A percentile compares a stretch with the other conserved stretches of the same genome.
Evolutionary conservation across 495 filamentous ascomycete genomes (phyloP).

Genomic region (Poronia punctata): DNA sequence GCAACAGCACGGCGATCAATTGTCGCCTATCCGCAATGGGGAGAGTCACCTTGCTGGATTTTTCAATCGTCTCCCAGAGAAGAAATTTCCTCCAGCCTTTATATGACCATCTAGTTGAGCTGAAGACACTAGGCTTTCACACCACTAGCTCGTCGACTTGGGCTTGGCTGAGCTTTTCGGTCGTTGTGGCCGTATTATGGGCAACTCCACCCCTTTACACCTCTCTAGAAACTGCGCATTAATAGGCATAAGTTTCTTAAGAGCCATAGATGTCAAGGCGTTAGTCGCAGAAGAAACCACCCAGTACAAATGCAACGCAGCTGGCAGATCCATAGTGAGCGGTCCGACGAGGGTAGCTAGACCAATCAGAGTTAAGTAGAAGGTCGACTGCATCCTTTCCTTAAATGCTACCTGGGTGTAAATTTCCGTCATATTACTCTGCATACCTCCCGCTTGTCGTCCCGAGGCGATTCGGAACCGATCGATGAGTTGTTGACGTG

Average conservation of each 20-base stretch:
- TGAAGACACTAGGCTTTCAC: too few species aligned
- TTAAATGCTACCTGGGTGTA: background rate
- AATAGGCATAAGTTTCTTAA: slow-evolving; percentile 22
- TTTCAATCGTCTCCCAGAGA: too few species aligned
- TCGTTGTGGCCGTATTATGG: slow-evolving; percentile 19
- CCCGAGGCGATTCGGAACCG: slow-evolving; percentile 13
- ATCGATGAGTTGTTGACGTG: slow-evolving; percentile 2
- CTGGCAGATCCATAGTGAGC: slow-evolving; percentile 46
- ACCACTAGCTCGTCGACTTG: too few species aligned
- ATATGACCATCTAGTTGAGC: too few species aligned
- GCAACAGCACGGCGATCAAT: too few species aligned
- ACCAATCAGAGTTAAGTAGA: slow-evolving; percentile 31
- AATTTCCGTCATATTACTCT: background rate
- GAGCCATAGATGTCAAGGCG: background rate
- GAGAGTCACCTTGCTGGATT: too few species aligned
- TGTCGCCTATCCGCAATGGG: too few species aligned
- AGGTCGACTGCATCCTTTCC: slow-evolving; percentile 13
- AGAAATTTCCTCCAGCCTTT: too few species aligned
- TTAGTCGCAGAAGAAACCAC: slow-evolving; percentile 37
- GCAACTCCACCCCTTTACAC: slow-evolving; percentile 13
- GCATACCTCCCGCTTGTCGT: background rate
- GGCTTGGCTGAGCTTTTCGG: background rate
- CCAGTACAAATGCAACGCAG: slow-evolving; percentile 69
- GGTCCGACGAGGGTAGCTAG: slow-evolving; percentile 40
- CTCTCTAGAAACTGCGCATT: slow-evolving; percentile 8